These are phyloP conservation scores for Penicillium atrosanguineum DNA, from an alignment of 495 filamentous ascomycete species.

Conservation along the genomic window DNA sequence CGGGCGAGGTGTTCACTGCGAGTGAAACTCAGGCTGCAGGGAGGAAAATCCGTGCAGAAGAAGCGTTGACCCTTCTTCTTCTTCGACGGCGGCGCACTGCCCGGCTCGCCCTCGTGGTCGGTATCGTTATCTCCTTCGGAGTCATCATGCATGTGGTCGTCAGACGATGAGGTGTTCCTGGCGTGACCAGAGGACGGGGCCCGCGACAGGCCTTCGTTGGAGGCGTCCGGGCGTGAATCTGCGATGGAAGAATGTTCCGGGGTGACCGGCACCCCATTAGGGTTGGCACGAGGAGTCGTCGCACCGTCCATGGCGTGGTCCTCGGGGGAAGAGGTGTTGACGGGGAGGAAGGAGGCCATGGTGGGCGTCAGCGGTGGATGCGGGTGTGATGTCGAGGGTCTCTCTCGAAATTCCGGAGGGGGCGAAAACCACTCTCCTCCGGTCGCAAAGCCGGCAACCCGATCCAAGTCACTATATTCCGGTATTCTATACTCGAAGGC, in stretches of 20 bases:
- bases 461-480: slow-evolving; percentile 16
- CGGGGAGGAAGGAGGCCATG: slow-evolving; percentile 69
- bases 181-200: slow-evolving; percentile 18
- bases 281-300: slow-evolving; percentile 59
- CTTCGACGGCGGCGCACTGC: slow-evolving; percentile 66
- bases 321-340: slow-evolving; percentile 66
- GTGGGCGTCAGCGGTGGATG: slow-evolving; percentile 26
- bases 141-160: slow-evolving; percentile 72
- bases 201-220: slow-evolving; percentile 8
- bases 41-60: slow-evolving; percentile 95
- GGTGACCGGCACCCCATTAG: slow-evolving; percentile 35
- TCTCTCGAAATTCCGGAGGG: slow-evolving; percentile 1
- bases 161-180: slow-evolving; percentile 46
- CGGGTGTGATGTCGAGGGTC: slow-evolving; percentile 50
- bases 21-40: slow-evolving; percentile 93
- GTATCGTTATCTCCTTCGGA: slow-evolving; percentile 75
- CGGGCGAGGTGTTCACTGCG: slow-evolving; percentile 93
- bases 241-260: slow-evolving; percentile 30
- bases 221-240: slow-evolving; percentile 15
- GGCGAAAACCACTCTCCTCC: slow-evolving; percentile 17
- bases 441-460: slow-evolving; percentile 25
- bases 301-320: slow-evolving; percentile 52
- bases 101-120: slow-evolving; percentile 69
- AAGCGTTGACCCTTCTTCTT: slow-evolving; percentile 98
- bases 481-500: slow-evolving; percentile 16